phyloP scores from a whole-genome alignment of 192 early-diverging fungal genomes.

The Entrophospora sp. region DNA sequence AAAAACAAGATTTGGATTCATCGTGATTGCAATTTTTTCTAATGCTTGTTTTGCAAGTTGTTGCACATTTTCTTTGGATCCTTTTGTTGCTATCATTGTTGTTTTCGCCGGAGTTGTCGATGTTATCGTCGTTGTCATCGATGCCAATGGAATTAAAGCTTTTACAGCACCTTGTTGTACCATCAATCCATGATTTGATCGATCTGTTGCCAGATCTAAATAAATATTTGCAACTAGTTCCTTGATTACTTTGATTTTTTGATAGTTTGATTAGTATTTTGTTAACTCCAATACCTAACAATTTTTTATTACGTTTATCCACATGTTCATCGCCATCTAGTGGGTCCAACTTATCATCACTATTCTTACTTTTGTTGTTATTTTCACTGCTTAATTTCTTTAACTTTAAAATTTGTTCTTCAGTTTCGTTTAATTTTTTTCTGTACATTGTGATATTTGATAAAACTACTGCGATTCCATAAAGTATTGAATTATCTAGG shows the following conservation, averaged over 20 bases:
- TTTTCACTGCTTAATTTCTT: conserved; percentile 50
- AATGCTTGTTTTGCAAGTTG: conserved; percentile 72
- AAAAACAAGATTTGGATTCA: conserved; percentile 84
- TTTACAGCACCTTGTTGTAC: conserved; percentile 79
- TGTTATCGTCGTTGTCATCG: too few relatives aligned
- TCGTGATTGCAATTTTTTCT: conserved; percentile 88
- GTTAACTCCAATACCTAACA: conserved; percentile 55
- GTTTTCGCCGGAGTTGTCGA: too few relatives aligned
- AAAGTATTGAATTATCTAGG: conserved; percentile 49
- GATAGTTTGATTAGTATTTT: conserved; percentile 44
- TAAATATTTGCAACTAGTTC: conserved; percentile 57
- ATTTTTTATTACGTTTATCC: conserved; percentile 37
- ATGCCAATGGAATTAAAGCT: conserved; percentile 46
- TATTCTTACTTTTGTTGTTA: conserved; percentile 14
- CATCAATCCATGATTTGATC: conserved; percentile 57
- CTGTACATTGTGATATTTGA: conserved; percentile 66
- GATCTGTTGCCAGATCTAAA: conserved; percentile 63
- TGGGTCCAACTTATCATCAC: conserved; percentile 33
- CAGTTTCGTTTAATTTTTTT: conserved; percentile 62
- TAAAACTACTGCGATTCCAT: conserved; percentile 66
- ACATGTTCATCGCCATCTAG: conserved; percentile 55
- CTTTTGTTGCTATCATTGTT: conserved; percentile 40
- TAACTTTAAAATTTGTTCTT: conserved; percentile 73
- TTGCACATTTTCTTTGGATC: conserved; percentile 24
- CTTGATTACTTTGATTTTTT: conserved; percentile 46